These are phyloP conservation scores for Tetraselmis chui DNA, from an alignment of 139 green algal genomes.

Conservation along the genomic window DNA sequence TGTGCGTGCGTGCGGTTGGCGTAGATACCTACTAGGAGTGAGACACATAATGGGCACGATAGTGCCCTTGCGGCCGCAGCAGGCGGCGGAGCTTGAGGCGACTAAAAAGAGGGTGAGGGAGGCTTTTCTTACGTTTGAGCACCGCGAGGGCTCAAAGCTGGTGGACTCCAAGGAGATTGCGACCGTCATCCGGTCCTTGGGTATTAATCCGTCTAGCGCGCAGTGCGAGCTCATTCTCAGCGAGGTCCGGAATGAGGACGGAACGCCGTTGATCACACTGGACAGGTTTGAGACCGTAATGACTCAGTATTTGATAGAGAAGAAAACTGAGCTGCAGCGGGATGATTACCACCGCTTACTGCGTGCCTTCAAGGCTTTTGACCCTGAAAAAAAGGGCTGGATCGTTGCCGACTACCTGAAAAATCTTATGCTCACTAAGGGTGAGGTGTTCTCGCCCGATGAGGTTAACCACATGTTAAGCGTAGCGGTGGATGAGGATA, in stretches of 20 bases:
- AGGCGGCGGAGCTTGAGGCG: not conserved
- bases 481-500: constrained; percentile 18
- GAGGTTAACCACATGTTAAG: constrained; percentile 40
- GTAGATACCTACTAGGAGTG: too few relatives aligned
- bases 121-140: constrained; percentile 43
- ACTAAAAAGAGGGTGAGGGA: constrained; percentile 17
- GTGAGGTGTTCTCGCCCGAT: constrained; percentile 30
- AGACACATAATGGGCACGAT: not conserved
- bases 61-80: not conserved
- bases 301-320: constrained; percentile 17
- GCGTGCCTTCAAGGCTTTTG: constrained; percentile 44
- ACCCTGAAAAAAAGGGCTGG: constrained; percentile 41
- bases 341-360: constrained; percentile 49
- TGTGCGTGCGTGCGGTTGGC: too few relatives aligned
- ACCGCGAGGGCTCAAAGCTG: constrained; percentile 42
- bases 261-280: constrained; percentile 5
- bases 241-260: constrained; percentile 6
- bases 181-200: constrained; percentile 31
- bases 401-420: constrained; percentile 34
- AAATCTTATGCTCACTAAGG: constrained; percentile 22
- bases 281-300: constrained; percentile 32
- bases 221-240: constrained; percentile 24
- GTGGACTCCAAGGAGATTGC: constrained; percentile 47
- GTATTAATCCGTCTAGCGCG: constrained; percentile 34
- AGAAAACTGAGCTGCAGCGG: constrained; percentile 14